Conservation (phyloP, 148 eudicot genomes). For the Rhododendron ferrugineum region DNA sequence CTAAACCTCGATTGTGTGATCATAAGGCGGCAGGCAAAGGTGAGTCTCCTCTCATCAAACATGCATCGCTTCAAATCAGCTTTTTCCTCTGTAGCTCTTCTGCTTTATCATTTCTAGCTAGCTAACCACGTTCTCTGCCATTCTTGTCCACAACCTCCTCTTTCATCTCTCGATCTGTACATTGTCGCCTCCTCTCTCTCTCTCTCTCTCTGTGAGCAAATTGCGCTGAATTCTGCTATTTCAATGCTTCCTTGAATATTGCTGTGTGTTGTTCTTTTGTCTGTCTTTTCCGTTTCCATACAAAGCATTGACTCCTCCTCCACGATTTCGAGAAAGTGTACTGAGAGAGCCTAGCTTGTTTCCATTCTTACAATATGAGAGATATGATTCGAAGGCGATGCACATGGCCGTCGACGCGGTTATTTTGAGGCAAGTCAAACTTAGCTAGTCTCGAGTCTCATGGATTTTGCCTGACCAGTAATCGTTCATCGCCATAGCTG, state of each 20-base stretch:
- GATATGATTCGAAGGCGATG: not conserved
- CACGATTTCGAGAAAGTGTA: not conserved
- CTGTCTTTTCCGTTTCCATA: not conserved
- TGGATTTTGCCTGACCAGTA: not conserved
- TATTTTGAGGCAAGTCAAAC: not conserved
- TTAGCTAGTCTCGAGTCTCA: not conserved
- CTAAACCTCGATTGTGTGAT: not conserved
- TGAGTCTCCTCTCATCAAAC: not conserved
- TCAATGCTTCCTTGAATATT: not conserved
- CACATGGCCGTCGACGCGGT: not conserved
- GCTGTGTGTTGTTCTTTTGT: not conserved
- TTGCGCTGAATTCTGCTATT: not conserved
- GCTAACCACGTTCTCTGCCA: not conserved
- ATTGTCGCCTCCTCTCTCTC: not conserved
- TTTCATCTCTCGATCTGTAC: not conserved
- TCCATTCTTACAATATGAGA: not conserved
- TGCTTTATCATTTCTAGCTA: slow-evolving; percentile 12
- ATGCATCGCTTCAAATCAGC: not conserved
- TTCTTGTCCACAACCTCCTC: not conserved
- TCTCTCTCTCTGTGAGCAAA: not conserved
- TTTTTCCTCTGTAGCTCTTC: slow-evolving; percentile 6
- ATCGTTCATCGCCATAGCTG: too few species aligned
- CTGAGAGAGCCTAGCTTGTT: not conserved
- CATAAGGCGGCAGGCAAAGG: not conserved
- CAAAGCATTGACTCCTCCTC: not conserved